Evolutionary conservation across 495 filamentous ascomycete genomes (phyloP), one percentile per base, ranked within the genome.

Genomic region (Extremus antarcticus): DNA sequence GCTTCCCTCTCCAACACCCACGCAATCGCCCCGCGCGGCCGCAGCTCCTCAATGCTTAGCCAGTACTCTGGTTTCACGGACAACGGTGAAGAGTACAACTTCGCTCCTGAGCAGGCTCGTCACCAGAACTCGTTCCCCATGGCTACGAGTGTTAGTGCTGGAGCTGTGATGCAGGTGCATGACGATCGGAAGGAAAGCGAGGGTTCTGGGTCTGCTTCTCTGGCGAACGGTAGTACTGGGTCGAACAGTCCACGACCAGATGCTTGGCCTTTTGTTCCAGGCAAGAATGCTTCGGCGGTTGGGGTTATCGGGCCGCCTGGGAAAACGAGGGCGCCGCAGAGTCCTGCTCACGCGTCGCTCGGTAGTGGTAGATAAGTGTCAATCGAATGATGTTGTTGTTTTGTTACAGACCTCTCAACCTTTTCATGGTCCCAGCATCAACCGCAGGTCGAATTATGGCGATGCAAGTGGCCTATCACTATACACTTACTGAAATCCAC

Each of bases 41-140:
- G 83, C 29, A 83, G 78, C 10, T 81, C 78, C 9, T 82, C 79
- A 20, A 86, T 86, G 83, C 75, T 84, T 16, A 83, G 79, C 63
- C 75, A 80, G 56, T 70, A 83, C 39, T 83, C 78, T 21, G 81
- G 80, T 43, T 82, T 85, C 63, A 85, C 83, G 0, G 79, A 84
- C 62, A 35, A 58, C 41, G 60, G 59, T 50, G 65, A 69, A n/a
- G 63, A 66, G 17, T 60, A 57, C 57, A 40, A 43, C 50, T 54
- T 58, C 39, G 41, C 50, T 4, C 19, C 43, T 13, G 32, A 43
- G 43, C 39, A 43, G 23, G 54, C 29, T 2, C 50, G 20, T 39
- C 41, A 53, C 2, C 54, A 57, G 25, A 22, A 61, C 35, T n/a
- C 55, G 2, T 54, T 53, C 40, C 58, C 54, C 1, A 49, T 46